Base-by-base conservation (phyloP, 2,329 filamentous ascomycete species). In the Clarireedia paspali region DNA sequence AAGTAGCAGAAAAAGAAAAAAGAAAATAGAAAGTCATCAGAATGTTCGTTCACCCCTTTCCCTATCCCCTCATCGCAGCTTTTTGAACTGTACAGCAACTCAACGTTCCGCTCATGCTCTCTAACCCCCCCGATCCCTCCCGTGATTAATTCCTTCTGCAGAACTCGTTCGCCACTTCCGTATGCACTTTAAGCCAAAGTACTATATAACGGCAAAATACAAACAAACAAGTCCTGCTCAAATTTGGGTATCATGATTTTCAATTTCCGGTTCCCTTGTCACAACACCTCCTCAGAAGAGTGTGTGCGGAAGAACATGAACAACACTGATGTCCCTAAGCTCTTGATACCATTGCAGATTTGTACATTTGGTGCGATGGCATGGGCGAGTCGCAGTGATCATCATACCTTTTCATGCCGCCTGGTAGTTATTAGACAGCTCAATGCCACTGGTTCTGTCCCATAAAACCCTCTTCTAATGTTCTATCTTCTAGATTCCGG, bases 391-490 rank as follows among this genome's bases (percentile, higher is more conserved):
- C 24, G n/a, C 20, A 6, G 44, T 36, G 17, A 55, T 50, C 26
- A 24, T 44, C 45, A 38, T 44, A 24, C 46, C 49, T 46, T 23
- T 54, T 45, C 27, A 17, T 23, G 40, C 53, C 23, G 27, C 24
- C 27, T 30, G 2, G 39, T 9, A 6, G n/a, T 54, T 20, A 30
- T 42, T 23, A 6, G 5, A 10, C 3, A 54, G 50, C 56, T 70
- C 87, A 95, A 71, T 94, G 89, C 76, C 84, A 85, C 51, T 77
- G 74, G 57, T 73, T 78, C 67, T 82, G 82, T 61, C 78, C 80
- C 82, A 91, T 88, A 68, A 91, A 96, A 2, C 91, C 90, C 71
- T 97, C 92, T 71, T 96, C 92, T 55, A 97, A 75, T 2, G 91
- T 96, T 38, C 94, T 83, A 73, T 97, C 94, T 73, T 99, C 94